phyloP scores from a whole-genome alignment of 306 rosid genomes.

The Ochetophila trinervis region DNA sequence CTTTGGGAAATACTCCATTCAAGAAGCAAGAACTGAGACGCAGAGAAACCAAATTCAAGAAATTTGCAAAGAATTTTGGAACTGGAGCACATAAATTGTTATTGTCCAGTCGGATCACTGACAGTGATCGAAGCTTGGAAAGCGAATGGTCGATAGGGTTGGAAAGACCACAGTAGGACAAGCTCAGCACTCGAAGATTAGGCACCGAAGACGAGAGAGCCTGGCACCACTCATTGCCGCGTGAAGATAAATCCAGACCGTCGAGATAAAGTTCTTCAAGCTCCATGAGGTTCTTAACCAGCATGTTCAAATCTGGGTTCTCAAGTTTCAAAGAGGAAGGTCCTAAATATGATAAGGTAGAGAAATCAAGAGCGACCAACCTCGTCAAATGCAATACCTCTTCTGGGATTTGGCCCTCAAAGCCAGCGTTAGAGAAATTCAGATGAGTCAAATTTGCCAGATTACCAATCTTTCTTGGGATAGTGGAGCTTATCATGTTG shows the following conservation, averaged over 20 bases:
- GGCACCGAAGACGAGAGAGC: slow-evolving; percentile 23
- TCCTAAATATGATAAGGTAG: neutral
- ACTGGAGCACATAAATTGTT: slow-evolving; percentile 16
- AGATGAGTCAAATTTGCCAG: slow-evolving; percentile 10
- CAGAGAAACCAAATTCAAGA: slow-evolving; percentile 26
- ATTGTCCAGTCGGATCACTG: neutral
- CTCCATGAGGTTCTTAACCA: slow-evolving; percentile 25
- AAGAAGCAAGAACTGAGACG: neutral
- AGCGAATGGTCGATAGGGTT: slow-evolving; percentile 20
- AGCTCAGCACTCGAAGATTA: slow-evolving; percentile 24
- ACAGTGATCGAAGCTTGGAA: slow-evolving; percentile 16
- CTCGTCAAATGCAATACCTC: slow-evolving; percentile 19
- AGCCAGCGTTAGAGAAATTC: slow-evolving; percentile 30
- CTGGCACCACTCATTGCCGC: slow-evolving; percentile 44
- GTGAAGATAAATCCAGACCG: slow-evolving; percentile 38
- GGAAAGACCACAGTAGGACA: slow-evolving; percentile 6
- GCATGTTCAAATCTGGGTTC: slow-evolving; percentile 13
- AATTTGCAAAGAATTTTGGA: slow-evolving; percentile 21
- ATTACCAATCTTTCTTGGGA: slow-evolving; percentile 20
- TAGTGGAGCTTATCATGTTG: slow-evolving; percentile 13
- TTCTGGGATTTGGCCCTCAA: slow-evolving; percentile 15
- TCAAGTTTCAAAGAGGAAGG: slow-evolving; percentile 1
- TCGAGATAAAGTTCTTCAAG: slow-evolving; percentile 46
- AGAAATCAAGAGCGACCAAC: slow-evolving; percentile 34
- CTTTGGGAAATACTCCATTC: slow-evolving; percentile 23